Conservation (phyloP, 2,329 filamentous ascomycete species). For the Trichoderma gracile region DNA sequence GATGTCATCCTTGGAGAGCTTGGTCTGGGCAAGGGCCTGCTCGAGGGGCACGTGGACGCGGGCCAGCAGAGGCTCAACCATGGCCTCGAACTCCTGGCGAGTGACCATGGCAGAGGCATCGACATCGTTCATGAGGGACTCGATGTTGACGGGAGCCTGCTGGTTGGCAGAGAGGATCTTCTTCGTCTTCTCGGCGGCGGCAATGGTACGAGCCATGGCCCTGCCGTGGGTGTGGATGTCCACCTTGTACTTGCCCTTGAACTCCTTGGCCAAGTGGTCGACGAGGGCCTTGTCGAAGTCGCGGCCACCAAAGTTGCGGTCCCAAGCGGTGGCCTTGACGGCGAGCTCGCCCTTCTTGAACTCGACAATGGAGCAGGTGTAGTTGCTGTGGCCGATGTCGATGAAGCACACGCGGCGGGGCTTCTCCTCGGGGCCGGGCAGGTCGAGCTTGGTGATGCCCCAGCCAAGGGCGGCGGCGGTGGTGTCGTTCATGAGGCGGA, state of each 20-base stretch:
- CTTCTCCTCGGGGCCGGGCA: conserved; percentile 85
- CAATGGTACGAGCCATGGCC: conserved; percentile 81
- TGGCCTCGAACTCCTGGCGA: conserved; percentile 88
- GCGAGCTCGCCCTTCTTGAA: conserved; percentile 96
- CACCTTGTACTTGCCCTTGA: conserved; percentile 97
- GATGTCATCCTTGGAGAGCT: conserved; percentile 87
- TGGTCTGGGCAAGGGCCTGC: conserved; percentile 90
- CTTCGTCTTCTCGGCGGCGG: conserved; percentile 95
- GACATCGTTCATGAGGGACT: conserved; percentile 97
- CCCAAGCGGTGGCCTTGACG: conserved; percentile 88
- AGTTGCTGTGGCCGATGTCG: conserved; percentile 96
- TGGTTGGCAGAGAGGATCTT: conserved; percentile 97
- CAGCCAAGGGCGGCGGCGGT: conserved; percentile 94
- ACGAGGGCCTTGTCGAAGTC: conserved; percentile 95
- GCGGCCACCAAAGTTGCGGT: conserved; percentile 95
- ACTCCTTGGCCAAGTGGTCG: conserved; percentile 92
- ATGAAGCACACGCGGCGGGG: conserved; percentile 87
- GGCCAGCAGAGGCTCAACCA: conserved; percentile 80
- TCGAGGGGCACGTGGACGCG: conserved; percentile 75
- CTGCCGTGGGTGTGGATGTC: conserved; percentile 90
- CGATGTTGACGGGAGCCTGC: conserved; percentile 88
- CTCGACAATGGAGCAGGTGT: conserved; percentile 90
- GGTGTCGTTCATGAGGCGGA: conserved; percentile 96
- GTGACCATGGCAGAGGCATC: conserved; percentile 89
- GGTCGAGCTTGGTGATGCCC: conserved; percentile 96